Conservation (phyloP, 305 asterid genomes). For the Fraxinus ornus region DNA sequence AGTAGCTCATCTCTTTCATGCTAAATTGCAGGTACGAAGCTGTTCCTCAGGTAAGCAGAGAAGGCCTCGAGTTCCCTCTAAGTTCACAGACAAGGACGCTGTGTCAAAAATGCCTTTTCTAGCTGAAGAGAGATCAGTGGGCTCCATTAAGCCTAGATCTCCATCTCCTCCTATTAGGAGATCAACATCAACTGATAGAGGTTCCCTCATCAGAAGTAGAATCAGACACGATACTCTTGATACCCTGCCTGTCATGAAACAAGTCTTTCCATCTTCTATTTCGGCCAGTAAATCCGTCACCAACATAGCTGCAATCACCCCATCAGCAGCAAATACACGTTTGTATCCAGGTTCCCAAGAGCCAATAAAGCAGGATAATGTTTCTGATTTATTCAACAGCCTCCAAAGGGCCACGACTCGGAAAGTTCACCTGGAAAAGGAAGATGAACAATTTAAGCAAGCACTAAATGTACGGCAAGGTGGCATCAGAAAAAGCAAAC, state of each 20-base stretch:
- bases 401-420: slow-evolving; percentile 50
- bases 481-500: slow-evolving; percentile 58
- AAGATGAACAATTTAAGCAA: slow-evolving; percentile 74
- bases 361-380: slow-evolving; percentile 37
- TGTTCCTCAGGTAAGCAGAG: slow-evolving; percentile 78
- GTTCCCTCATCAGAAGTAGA: slow-evolving; percentile 46
- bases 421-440: slow-evolving; percentile 54
- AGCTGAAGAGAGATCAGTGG: slow-evolving; percentile 48
- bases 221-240: slow-evolving; percentile 55
- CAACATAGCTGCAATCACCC: slow-evolving; percentile 38
- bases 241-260: slow-evolving; percentile 49
- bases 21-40: slow-evolving; percentile 61
- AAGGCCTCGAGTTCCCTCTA: slow-evolving; percentile 62
- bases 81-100: slow-evolving; percentile 71
- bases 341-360: slow-evolving; percentile 43
- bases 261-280: slow-evolving; percentile 67
- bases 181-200: slow-evolving; percentile 85
- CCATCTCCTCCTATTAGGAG: slow-evolving; percentile 88
- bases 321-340: slow-evolving; percentile 35
- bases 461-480: slow-evolving; percentile 65
- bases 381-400: slow-evolving; percentile 52
- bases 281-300: slow-evolving; percentile 50
- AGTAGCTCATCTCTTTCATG: slow-evolving; percentile 24
- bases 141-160: slow-evolving; percentile 47
- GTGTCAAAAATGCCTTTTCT: slow-evolving; percentile 50